These are phyloP conservation scores for Globisporangium yorkense DNA, from an alignment of 352 stramenopile genomes.

Conservation along the genomic window DNA sequence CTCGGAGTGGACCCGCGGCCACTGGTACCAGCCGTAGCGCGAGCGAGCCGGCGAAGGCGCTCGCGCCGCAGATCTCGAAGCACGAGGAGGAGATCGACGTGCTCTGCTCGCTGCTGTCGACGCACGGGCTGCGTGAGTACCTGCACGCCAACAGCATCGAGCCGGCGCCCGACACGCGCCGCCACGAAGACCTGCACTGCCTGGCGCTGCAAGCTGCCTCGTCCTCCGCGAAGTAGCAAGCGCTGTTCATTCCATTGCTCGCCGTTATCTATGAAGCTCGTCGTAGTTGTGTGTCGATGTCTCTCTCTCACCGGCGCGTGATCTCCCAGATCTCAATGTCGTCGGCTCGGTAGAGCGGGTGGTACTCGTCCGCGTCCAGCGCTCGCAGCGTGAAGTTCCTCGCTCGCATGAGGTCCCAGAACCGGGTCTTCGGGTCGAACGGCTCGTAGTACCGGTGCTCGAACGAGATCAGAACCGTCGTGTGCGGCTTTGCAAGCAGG, in stretches of 20 bases:
- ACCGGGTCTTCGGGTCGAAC: slow-evolving; percentile 76
- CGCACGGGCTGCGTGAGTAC: slow-evolving; percentile 55
- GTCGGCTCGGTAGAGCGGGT: slow-evolving; percentile 67
- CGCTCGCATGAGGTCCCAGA: slow-evolving; percentile 64
- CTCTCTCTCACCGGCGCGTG: slow-evolving; percentile 7
- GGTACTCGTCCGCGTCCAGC: slow-evolving; percentile 49
- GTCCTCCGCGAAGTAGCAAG: background rate
- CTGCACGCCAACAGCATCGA: slow-evolving; percentile 59
- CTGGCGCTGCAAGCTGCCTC: slow-evolving; percentile 44
- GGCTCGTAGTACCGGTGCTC: slow-evolving; percentile 79
- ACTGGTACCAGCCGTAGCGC: slow-evolving; percentile 15
- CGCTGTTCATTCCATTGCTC: background rate
- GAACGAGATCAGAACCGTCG: slow-evolving; percentile 79
- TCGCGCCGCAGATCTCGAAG: slow-evolving; percentile 9
- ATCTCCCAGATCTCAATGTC: slow-evolving; percentile 90
- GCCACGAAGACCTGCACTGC: slow-evolving; percentile 67
- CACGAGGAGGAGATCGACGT: slow-evolving; percentile 58
- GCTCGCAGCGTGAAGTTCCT: slow-evolving; percentile 44
- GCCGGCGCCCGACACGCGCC: slow-evolving; percentile 16
- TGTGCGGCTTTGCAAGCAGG: slow-evolving; percentile 45
- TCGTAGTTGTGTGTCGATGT: background rate
- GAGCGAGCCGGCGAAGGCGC: slow-evolving; percentile 7
- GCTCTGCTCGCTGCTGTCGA: slow-evolving; percentile 79
- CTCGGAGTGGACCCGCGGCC: slow-evolving; percentile 12
- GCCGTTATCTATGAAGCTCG: background rate